Evolutionary conservation across 2,329 filamentous ascomycete species (phyloP).

Genomic region (Pestalotiopsis sp.): DNA sequence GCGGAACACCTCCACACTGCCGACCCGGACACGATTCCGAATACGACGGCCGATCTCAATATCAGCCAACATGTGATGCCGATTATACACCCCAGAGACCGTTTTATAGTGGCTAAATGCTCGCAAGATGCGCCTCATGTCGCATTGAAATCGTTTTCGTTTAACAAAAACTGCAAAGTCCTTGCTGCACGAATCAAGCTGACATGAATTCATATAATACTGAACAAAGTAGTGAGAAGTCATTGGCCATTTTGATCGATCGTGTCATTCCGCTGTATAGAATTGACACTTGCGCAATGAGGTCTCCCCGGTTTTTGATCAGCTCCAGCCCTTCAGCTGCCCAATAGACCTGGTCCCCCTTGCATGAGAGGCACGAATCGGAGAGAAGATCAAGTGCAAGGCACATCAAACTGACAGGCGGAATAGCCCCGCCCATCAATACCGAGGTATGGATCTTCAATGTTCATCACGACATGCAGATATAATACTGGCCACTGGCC

Average conservation of each 20-base stretch:
- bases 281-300: not conserved
- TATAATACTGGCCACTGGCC: not conserved
- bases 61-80: not conserved
- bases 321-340: not conserved
- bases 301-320: not conserved
- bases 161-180: not conserved
- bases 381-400: not conserved
- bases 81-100: not conserved
- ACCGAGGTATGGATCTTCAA: not conserved
- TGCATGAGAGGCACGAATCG: not conserved
- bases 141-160: not conserved
- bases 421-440: not conserved
- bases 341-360: not conserved
- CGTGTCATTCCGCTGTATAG: not conserved
- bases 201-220: not conserved
- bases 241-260: not conserved
- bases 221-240: not conserved
- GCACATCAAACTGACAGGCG: not conserved
- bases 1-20: not conserved
- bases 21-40: slow-evolving; percentile 7
- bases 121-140: not conserved
- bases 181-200: not conserved
- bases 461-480: not conserved
- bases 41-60: not conserved
- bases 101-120: not conserved